Evolutionary conservation across 1,284 basidiomycete species (phyloP).

Genomic region (Ustilago bromivora): DNA sequence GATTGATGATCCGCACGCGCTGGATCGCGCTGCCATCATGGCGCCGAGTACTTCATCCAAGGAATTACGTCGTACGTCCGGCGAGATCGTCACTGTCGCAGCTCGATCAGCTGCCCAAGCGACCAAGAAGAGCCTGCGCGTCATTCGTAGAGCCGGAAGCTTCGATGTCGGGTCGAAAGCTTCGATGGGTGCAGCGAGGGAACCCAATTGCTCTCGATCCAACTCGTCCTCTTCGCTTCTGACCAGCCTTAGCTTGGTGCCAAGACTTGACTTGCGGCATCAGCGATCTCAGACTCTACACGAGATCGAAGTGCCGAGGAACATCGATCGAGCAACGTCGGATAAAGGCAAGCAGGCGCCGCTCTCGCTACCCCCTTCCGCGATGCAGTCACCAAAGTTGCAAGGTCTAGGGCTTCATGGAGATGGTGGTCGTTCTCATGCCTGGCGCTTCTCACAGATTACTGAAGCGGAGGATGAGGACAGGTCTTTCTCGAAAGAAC

Average conservation of each 20-base stretch:
- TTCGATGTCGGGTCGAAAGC: conserved; percentile 41
- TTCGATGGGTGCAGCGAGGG: conserved; percentile 1
- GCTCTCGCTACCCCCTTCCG: conserved; percentile 18
- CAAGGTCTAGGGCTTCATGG: conserved; percentile 27
- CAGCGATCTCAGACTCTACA: conserved; percentile 34
- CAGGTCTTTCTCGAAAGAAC: conserved; percentile 36
- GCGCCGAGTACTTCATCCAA: conserved; percentile 23
- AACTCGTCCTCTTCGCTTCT: conserved; percentile 42
- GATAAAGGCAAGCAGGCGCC: conserved; percentile 9
- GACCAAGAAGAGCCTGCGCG: conserved; percentile 38
- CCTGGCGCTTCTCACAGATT: conserved; percentile 49
- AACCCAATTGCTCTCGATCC: conserved; percentile 31
- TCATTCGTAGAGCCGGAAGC: conserved; percentile 45
- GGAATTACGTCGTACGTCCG: conserved; percentile 35
- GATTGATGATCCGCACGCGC: conserved; percentile 23
- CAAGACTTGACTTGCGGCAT: conserved; percentile 23
- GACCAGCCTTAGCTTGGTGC: conserved; percentile 16
- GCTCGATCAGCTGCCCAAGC: conserved; percentile 39
- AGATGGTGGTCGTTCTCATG: conserved; percentile 7
- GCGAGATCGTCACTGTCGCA: conserved; percentile 35
- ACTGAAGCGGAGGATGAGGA: conserved; percentile 48
- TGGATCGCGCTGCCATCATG: conserved; percentile 35
- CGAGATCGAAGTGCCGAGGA: conserved; percentile 5
- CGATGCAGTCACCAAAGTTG: conserved; percentile 18
- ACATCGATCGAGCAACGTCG: background rate